Evolutionary conservation across 164 flowering plant genomes (phyloP).

Genomic region (Aristolochia fimbriata): DNA sequence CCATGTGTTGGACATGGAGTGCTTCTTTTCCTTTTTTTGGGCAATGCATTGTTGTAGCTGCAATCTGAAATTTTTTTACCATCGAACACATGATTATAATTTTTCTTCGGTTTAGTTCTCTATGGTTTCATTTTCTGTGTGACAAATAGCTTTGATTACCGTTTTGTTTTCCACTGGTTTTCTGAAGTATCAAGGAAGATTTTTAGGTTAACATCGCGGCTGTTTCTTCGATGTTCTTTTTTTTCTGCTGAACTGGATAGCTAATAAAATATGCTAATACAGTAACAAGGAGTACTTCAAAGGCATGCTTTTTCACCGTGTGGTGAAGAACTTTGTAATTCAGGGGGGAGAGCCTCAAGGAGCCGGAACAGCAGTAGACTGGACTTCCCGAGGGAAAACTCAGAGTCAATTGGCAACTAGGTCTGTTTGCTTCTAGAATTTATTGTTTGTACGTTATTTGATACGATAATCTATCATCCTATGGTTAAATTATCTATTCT

Average conservation of each 20-base stretch:
- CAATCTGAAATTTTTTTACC: too few relatives aligned
- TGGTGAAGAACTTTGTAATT: conserved; percentile 82
- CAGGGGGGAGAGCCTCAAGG: conserved; percentile 66
- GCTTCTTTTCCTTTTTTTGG: too few relatives aligned
- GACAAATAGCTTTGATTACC: too few relatives aligned
- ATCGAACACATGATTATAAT: too few relatives aligned
- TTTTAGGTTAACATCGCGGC: neutral
- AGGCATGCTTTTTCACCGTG: conserved; percentile 73
- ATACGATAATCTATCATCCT: neutral
- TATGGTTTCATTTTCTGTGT: too few relatives aligned
- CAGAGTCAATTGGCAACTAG: conserved; percentile 40
- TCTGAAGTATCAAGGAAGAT: too few relatives aligned
- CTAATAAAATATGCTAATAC: conserved; percentile 22
- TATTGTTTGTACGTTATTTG: neutral
- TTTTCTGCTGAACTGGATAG: neutral
- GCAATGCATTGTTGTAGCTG: too few relatives aligned
- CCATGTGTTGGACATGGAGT: too few relatives aligned
- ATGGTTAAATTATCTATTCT: too few relatives aligned
- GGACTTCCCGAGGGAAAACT: conserved; percentile 64
- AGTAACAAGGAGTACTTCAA: conserved; percentile 88
- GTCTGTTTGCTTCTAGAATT: conserved; percentile 19
- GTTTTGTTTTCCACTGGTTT: too few relatives aligned
- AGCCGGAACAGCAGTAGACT: conserved; percentile 64
- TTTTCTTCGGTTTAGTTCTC: too few relatives aligned
- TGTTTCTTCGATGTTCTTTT: neutral